Evolutionary conservation across 2,329 filamentous ascomycete genomes (phyloP), one percentile per base, ranked within the genome.

Genomic region (Xylaria digitata): DNA sequence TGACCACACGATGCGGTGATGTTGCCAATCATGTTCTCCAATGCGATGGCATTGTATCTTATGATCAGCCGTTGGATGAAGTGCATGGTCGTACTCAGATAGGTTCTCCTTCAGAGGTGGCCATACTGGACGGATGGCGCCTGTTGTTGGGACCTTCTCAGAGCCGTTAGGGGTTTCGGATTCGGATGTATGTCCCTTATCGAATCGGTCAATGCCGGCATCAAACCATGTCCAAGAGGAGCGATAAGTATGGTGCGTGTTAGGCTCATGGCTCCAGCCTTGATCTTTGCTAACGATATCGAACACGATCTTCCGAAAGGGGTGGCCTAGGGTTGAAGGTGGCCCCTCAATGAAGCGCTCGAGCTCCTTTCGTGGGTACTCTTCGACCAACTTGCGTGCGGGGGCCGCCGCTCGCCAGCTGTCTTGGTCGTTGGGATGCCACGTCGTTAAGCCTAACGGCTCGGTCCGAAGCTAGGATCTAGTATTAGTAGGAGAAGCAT

Each of bases 171-270:
- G 53, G 15, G 30, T 32, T 8, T 65, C 54, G 6, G 65, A 7
- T 9, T 66, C 61, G 23, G 59, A 32, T 6, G 54, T 63, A 61
- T 76, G 72, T 0, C 72, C 75, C 17, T 79, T 79, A 50, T 85
- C 84, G 54, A 87, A 85, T 3, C 82, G 81, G 75, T 90, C 88
- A 17, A 89, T 74, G 0, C 88, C 88, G 17, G 83, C 86, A 62
- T 90, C 88, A 65, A 90, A 89, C 88, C 88, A 91, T 0, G 88
- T 88, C 77, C 79, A 88, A 0, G 88, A 86, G 2, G 76, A 79
- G 0, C 74, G 69, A 61, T 83, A 89, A 1, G 81, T 81, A 1
- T 80, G 80, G 1, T 72, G 73, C 46, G 76, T 69, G 0, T 15
- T 49, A 0, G 0, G 1, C 0, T 76, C 67, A 15, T 82, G 80